Evolutionary conservation across 2,329 filamentous ascomycete species (phyloP).

Genomic region (Orbilia quercus): DNA sequence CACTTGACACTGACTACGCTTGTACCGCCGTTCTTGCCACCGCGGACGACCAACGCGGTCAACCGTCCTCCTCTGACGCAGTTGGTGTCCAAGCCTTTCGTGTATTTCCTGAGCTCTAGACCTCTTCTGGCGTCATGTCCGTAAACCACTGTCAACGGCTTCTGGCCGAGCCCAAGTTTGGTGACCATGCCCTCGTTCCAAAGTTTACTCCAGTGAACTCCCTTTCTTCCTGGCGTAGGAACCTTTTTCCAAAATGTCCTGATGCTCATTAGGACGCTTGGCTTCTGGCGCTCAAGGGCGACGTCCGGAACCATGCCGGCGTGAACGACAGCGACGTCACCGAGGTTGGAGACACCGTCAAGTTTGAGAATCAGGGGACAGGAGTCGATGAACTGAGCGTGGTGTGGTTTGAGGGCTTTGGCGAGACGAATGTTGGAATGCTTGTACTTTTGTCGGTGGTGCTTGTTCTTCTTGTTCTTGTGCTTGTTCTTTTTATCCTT

Average conservation of each 20-base stretch:
- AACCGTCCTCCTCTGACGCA: constrained; percentile 81
- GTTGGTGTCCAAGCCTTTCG: constrained; percentile 84
- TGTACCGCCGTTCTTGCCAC: constrained; percentile 62
- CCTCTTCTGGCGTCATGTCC: constrained; percentile 84
- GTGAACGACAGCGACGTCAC: constrained; percentile 81
- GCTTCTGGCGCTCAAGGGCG: constrained; percentile 72
- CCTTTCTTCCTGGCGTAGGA: constrained; percentile 68
- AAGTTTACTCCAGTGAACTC: constrained; percentile 75
- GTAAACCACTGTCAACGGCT: constrained; percentile 78
- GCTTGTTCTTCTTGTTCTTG: constrained; percentile 50
- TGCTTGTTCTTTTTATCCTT: constrained; percentile 32
- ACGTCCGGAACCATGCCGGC: constrained; percentile 84
- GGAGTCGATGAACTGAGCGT: constrained; percentile 75
- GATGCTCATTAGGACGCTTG: constrained; percentile 91
- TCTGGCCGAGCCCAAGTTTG: background rate
- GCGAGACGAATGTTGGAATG: constrained; percentile 67
- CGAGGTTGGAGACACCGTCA: constrained; percentile 71
- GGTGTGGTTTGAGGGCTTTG: constrained; percentile 70
- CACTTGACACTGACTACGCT: constrained; percentile 58
- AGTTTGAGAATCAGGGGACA: constrained; percentile 83
- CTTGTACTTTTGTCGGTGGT: constrained; percentile 61
- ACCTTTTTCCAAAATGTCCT: constrained; percentile 75
- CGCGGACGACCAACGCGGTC: constrained; percentile 80
- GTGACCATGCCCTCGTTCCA: constrained; percentile 44
- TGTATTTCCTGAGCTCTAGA: constrained; percentile 75